A percentile compares a stretch with the other conserved stretches of the same genome.
Evolutionary conservation across 441 rosid genomes (phyloP).

Genomic region (Flueggea neowawraea): DNA sequence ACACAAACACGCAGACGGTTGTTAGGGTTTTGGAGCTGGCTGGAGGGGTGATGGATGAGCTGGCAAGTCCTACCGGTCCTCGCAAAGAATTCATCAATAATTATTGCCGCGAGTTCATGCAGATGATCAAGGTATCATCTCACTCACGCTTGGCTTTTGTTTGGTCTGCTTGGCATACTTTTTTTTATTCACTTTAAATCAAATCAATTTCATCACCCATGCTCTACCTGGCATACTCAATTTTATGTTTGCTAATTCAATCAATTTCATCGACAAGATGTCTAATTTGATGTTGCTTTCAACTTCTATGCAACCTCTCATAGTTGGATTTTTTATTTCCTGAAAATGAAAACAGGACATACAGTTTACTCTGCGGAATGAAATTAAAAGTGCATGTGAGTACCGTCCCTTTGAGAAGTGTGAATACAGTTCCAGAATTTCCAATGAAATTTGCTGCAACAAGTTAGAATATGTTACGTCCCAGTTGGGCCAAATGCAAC

Average conservation of each 20-base stretch:
- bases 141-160: neutral
- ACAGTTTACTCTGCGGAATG: conserved; percentile 81
- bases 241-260: too few species aligned
- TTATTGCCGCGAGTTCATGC: conserved; percentile 94
- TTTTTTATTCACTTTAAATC: neutral
- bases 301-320: neutral
- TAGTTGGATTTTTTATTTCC: neutral
- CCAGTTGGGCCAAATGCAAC: conserved; percentile 54
- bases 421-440: conserved; percentile 76
- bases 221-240: too few species aligned
- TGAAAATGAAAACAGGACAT: conserved; percentile 46
- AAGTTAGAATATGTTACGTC: conserved; percentile 61
- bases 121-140: conserved; percentile 66
- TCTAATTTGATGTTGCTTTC: neutral
- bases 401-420: conserved; percentile 98
- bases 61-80: conserved; percentile 73
- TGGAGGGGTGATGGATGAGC: conserved; percentile 92
- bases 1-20: conserved; percentile 38
- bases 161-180: neutral
- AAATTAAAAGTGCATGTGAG: conserved; percentile 92
- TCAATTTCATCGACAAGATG: too few species aligned
- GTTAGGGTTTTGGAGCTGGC: conserved; percentile 90
- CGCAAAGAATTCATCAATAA: conserved; percentile 72
- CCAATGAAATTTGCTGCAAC: conserved; percentile 76
- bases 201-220: too few species aligned